Evolutionary conservation across 2,329 filamentous ascomycete genomes (phyloP), one percentile per base, ranked within the genome.

Genomic region (Talaromyces marneffei): DNA sequence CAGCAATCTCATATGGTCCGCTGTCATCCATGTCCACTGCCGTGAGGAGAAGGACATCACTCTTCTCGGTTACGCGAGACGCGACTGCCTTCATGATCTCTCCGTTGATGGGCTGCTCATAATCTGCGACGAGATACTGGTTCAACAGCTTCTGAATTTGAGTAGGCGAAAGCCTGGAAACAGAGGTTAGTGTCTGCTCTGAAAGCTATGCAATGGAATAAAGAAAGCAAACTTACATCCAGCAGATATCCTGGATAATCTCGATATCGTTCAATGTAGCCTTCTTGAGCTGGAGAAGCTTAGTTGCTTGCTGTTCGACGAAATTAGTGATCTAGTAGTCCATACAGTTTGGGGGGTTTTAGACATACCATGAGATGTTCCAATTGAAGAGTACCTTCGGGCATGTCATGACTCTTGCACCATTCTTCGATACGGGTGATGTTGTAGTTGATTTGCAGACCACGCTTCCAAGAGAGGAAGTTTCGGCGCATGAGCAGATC

Each of bases 341-440:
- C 9, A 29, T 18, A n/a, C 10, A n/a, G 16, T 29, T 29, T 18
- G 35, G 16, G 37, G n/a, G 16, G 39, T 57, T 20, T 12, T 40
- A 27, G 18, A 70, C 80, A 77, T 78, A 91, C 89, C 94, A 99
- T 99, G 68, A 99, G 80, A 81, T 99, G 94, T 81, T 99, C 94
- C 61, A 99, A 84, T 79, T 97, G 93, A 58, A 99, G 83, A 31
- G 93, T 99, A 60, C 94, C 94, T 77, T 99, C 93, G 1, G 94
- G 94, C 93, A 99, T 97, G 69, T 97, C 94, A 75, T 99, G 95
- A 72, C 92, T 96, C 86, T 99, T 99, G 80, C 94, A 99, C 94
- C 94, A 99, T 78, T 99, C 94, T 77, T 99, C 94, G 65, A 99
- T 99, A 62, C 94, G 87, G 25, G 94, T 99, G 75, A 99, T 99